phyloP scores from a whole-genome alignment of 352 stramenopile species.

The Nothophytophthora sp. region DNA sequence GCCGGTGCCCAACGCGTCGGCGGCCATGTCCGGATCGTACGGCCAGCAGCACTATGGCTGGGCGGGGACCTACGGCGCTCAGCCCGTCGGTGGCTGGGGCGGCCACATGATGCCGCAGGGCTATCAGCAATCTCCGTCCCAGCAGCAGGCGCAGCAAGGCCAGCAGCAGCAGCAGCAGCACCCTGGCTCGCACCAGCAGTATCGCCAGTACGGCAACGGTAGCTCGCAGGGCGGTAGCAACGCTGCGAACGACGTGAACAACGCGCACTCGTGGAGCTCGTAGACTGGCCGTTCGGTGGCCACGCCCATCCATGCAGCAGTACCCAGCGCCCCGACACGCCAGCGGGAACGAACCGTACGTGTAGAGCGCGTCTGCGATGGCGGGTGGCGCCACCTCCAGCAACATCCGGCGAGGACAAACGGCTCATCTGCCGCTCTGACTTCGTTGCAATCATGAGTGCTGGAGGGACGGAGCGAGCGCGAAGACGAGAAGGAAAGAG shows the following conservation, averaged over 20 bases:
- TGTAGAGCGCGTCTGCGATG: not conserved
- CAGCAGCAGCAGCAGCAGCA: slow-evolving; percentile 68
- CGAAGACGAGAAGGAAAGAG: slow-evolving; percentile 10
- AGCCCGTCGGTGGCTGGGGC: slow-evolving; percentile 76
- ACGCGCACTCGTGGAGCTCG: slow-evolving; percentile 77
- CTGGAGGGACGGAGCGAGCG: too few species aligned
- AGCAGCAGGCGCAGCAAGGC: slow-evolving; percentile 56
- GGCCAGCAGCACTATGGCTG: slow-evolving; percentile 79
- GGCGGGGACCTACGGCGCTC: slow-evolving; percentile 68
- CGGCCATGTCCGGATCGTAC: slow-evolving; percentile 59
- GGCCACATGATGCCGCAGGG: slow-evolving; percentile 85
- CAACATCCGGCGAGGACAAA: too few species aligned
- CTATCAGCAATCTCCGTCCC: slow-evolving; percentile 75
- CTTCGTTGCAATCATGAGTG: slow-evolving; percentile 23
- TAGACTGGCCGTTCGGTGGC: slow-evolving; percentile 30
- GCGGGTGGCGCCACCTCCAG: too few species aligned
- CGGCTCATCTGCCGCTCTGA: too few species aligned
- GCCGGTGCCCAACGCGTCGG: slow-evolving; percentile 68
- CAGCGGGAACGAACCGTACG: slow-evolving; percentile 36
- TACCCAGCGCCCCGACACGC: slow-evolving; percentile 11
- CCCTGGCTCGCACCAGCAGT: slow-evolving; percentile 70
- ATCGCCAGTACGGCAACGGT: slow-evolving; percentile 76
- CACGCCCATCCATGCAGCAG: not conserved
- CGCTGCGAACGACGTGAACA: slow-evolving; percentile 48
- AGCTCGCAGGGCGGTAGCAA: slow-evolving; percentile 45